These are phyloP conservation scores for Daldinia bambusicola DNA, from an alignment of 495 filamentous ascomycete species.

Conservation along the genomic window DNA sequence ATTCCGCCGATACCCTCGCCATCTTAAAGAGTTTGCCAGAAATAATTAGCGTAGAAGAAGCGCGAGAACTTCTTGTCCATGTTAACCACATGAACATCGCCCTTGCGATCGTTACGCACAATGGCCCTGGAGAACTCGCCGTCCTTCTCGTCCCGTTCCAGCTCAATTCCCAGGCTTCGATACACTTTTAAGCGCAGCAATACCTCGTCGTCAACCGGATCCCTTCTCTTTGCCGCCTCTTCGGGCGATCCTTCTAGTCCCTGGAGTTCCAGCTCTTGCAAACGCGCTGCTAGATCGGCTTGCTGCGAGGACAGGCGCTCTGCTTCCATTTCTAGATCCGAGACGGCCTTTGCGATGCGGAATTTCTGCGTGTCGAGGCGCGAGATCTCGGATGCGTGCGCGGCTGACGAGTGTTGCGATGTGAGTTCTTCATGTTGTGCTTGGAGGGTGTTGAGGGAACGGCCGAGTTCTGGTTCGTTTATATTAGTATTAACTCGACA, in stretches of 20 bases:
- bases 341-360: constrained; percentile 85
- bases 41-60: constrained; percentile 95
- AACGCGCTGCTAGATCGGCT: constrained; percentile 74
- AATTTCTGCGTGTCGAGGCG: constrained; percentile 94
- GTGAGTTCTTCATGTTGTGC: constrained; percentile 77
- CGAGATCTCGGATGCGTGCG: constrained; percentile 82
- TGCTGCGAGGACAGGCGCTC: constrained; percentile 86
- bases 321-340: constrained; percentile 89
- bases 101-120: constrained; percentile 85
- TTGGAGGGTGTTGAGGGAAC: constrained; percentile 73
- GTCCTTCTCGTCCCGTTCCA: constrained; percentile 77
- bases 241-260: constrained; percentile 69
- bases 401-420: constrained; percentile 73
- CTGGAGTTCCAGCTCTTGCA: constrained; percentile 87
- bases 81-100: constrained; percentile 94
- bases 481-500: constrained; percentile 11
- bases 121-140: constrained; percentile 88
- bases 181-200: constrained; percentile 87
- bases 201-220: constrained; percentile 62
- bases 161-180: constrained; percentile 87
- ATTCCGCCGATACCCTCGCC: constrained; percentile 30
- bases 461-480: constrained; percentile 66
- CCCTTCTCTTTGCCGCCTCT: constrained; percentile 45
- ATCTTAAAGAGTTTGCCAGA: constrained; percentile 85
- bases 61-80: constrained; percentile 90